Evolutionary conservation across 2,329 filamentous ascomycete genomes (phyloP), one percentile per base, ranked within the genome.

Genomic region (Microcyclospora pomicola): DNA sequence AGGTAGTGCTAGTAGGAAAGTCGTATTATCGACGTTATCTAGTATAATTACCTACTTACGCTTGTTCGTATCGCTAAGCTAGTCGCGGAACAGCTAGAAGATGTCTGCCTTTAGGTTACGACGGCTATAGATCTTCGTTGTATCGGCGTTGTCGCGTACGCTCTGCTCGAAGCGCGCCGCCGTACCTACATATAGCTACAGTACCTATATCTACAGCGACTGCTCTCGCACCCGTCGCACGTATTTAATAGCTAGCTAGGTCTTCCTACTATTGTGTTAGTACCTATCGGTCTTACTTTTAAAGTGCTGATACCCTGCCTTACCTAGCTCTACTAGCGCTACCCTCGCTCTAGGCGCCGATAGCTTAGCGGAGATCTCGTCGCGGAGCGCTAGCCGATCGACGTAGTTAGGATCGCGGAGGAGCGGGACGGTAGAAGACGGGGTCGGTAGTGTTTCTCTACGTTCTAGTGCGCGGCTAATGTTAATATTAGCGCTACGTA

Each of bases 191-290:
- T 49, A 42, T 2, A 54, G 31, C 46, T 43, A 53, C 12, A 54
- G 40, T 2, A 50, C 42, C 42, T 40, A 50, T 14, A 39, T 47
- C 6, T 43, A 7, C 11, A 44, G 44, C 2, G 29, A 39, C 13
- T 31, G 31, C 4, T 41, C 28, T 27, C 38, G 39, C 3, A 44
- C 15, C 2, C 34, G 40, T 27, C 45, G 38, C 6, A 31, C 33
- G 29, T 51, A 49, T 19, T 53, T 46, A 27, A 52, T 46, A 6
- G 46, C 51, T 7, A 54, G 39, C 31, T 52, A 49, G 2, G 50
- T 46, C 33, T 54, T 53, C n/a, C 49, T 53, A n/a, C 14, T 11
- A 14, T 19, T n/a, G 30, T 32, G 29, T 37, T 4, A 27, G 16
- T 33, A 19, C 24, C 6, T 15, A 16, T 30, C n/a, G 16, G 12